phyloP scores from a whole-genome alignment of 192 early-diverging fungal genomes.

The Coemansia reversa region DNA sequence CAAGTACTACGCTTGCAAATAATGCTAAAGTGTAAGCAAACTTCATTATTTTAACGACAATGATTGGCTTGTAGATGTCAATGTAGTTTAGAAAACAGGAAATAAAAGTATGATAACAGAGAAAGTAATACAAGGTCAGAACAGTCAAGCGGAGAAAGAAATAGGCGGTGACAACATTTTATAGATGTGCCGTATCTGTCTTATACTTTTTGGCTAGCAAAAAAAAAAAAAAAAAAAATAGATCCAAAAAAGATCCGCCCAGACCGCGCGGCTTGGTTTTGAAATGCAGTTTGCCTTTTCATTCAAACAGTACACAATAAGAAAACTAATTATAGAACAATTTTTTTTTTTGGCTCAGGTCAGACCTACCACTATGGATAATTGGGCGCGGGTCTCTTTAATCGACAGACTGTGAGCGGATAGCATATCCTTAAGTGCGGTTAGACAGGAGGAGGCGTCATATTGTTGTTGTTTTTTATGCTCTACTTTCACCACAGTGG shows the following conservation, averaged over 20 bases:
- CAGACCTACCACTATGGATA: neutral
- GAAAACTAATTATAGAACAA: neutral
- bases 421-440: neutral
- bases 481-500: neutral
- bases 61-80: neutral
- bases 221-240: neutral
- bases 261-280: neutral
- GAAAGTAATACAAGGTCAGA: neutral
- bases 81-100: neutral
- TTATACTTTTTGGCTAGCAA: neutral
- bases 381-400: neutral
- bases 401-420: neutral
- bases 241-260: neutral
- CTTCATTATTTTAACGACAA: slow-evolving; percentile 8
- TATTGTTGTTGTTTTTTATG: neutral
- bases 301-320: neutral
- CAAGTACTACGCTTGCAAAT: slow-evolving; percentile 14
- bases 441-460: neutral
- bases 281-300: neutral
- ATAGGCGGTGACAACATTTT: neutral
- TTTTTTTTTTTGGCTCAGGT: neutral
- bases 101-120: neutral
- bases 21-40: slow-evolving; percentile 4
- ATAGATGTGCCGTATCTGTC: neutral
- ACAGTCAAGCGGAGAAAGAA: neutral